Percentiles rank a stretch among this genome's conserved stretches.
phyloP scores from a whole-genome alignment of 2,329 filamentous ascomycete genomes.

The Aspergillus uvarum region DNA sequence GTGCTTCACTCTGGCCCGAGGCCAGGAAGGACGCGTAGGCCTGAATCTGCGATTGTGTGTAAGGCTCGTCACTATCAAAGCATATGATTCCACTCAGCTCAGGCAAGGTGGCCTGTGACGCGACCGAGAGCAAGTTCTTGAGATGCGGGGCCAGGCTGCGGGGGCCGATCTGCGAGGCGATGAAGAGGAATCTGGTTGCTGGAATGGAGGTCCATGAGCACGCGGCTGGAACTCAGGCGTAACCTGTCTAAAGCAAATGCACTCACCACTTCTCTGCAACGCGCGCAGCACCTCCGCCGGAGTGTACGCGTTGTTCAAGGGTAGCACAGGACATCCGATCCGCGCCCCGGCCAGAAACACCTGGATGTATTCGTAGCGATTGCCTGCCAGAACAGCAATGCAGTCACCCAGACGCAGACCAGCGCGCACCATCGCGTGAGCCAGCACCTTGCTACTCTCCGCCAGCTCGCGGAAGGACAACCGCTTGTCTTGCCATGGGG shows the following conservation, averaged over 20 bases:
- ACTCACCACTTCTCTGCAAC: neutral
- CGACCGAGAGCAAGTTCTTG: neutral
- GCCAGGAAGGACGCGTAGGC: neutral
- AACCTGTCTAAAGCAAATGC: neutral
- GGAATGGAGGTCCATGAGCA: too few relatives aligned
- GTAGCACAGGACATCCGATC: slow-evolving; percentile 52
- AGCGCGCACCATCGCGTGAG: slow-evolving; percentile 47
- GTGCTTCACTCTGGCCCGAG: neutral
- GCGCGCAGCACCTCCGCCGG: slow-evolving; percentile 43
- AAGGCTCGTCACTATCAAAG: neutral
- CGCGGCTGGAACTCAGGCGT: too few relatives aligned
- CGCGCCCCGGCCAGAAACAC: slow-evolving; percentile 66
- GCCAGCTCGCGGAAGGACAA: neutral
- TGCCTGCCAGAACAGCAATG: slow-evolving; percentile 66
- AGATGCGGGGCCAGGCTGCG: neutral
- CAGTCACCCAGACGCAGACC: slow-evolving; percentile 64
- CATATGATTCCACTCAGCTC: neutral
- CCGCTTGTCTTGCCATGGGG: neutral
- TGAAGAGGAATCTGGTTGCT: neutral
- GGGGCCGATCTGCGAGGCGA: neutral
- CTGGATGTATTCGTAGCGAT: slow-evolving; percentile 52
- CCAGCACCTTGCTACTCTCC: neutral
- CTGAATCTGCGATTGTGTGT: neutral
- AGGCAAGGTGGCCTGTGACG: neutral
- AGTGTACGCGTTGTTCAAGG: slow-evolving; percentile 72